phyloP scores from a whole-genome alignment of 2,329 filamentous ascomycete genomes.

The Aspergillus udagawae region DNA sequence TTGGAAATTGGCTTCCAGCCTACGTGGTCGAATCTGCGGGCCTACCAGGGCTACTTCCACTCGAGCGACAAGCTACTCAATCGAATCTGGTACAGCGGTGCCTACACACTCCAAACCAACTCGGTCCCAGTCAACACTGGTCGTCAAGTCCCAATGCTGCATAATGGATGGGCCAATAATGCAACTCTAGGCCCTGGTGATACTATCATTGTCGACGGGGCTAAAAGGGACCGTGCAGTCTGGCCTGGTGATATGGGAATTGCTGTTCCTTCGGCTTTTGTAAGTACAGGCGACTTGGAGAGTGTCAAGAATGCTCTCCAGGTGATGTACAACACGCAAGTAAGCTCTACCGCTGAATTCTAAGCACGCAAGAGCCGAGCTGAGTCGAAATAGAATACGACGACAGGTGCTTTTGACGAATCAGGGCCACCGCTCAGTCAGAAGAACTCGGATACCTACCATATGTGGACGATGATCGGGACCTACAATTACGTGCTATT shows the following conservation, averaged over 20 bases:
- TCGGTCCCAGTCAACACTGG: conserved; percentile 37
- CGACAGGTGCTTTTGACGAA: conserved; percentile 33
- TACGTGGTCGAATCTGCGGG: conserved; percentile 50
- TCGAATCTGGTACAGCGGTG: conserved; percentile 54
- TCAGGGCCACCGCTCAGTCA: conserved; percentile 33
- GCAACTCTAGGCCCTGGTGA: conserved; percentile 37
- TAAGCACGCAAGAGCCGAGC: background rate
- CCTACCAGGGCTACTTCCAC: conserved; percentile 53
- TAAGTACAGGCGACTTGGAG: conserved; percentile 43
- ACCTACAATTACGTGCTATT: conserved; percentile 57
- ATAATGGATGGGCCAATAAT: conserved; percentile 38
- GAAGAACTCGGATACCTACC: conserved; percentile 33
- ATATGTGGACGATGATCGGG: conserved; percentile 55
- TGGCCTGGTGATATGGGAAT: conserved; percentile 51
- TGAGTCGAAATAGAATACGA: conserved; percentile 15
- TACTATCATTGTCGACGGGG: conserved; percentile 43
- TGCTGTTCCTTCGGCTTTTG: conserved; percentile 43
- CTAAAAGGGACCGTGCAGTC: conserved; percentile 42
- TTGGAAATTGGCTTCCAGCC: conserved; percentile 49
- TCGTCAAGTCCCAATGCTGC: conserved; percentile 28
- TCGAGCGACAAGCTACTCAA: conserved; percentile 51
- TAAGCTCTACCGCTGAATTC: conserved; percentile 5
- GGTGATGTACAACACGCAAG: conserved; percentile 46
- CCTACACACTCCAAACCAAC: conserved; percentile 51
- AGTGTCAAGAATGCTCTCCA: conserved; percentile 47